phyloP scores from a whole-genome alignment of 352 stramenopile species.

The Globisporangium splendens region DNA sequence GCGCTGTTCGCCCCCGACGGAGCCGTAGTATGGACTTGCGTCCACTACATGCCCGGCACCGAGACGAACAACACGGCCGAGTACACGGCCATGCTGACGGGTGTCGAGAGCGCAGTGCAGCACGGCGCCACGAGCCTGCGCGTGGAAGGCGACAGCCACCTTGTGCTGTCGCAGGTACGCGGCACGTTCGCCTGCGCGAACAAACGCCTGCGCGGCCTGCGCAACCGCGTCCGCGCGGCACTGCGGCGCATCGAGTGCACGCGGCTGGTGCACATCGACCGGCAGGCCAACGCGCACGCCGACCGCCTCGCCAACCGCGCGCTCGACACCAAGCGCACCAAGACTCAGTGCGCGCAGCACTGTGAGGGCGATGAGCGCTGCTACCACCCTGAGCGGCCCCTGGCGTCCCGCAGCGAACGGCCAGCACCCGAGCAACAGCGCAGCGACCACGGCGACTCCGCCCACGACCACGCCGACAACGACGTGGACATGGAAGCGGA shows the following conservation, averaged over 20 bases:
- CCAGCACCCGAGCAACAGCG: too few species aligned
- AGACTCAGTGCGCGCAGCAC: too few species aligned
- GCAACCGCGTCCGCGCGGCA: too few species aligned
- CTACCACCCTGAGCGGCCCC: too few species aligned
- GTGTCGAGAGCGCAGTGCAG: slow-evolving; percentile 6
- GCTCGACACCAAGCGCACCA: too few species aligned
- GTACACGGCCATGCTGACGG: slow-evolving; percentile 21
- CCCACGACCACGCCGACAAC: too few species aligned
- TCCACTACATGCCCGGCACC: not conserved
- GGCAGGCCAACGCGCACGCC: slow-evolving; percentile 14
- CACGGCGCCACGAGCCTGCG: not conserved
- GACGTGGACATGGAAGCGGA: too few species aligned
- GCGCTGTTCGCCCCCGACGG: slow-evolving; percentile 7
- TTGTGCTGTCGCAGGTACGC: not conserved
- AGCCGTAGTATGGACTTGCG: not conserved
- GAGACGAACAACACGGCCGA: slow-evolving; percentile 29
- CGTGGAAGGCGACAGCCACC: slow-evolving; percentile 9
- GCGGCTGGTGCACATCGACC: slow-evolving; percentile 19
- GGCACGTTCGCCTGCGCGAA: slow-evolving; percentile 1
- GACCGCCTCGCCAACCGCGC: slow-evolving; percentile 15
- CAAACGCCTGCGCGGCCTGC: too few species aligned
- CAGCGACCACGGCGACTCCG: too few species aligned
- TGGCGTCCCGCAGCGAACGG: too few species aligned
- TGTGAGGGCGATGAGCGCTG: too few species aligned
- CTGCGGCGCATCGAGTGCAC: not conserved